phyloP scores from a whole-genome alignment of 2,329 filamentous ascomycete genomes.

The Camillea tinctor region DNA sequence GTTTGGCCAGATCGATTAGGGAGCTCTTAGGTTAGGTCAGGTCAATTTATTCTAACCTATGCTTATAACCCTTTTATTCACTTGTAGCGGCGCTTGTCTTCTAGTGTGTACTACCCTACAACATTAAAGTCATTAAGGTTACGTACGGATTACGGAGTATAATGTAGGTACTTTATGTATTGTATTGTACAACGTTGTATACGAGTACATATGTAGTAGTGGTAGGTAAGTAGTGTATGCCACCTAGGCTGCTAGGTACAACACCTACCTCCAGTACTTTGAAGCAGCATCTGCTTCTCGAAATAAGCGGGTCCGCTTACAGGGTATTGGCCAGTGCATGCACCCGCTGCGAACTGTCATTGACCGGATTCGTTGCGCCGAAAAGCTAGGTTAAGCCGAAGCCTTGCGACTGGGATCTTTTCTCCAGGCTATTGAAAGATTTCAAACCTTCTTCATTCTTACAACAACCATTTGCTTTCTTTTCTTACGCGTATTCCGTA shows the following conservation, averaged over 20 bases:
- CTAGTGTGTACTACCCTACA: too few relatives aligned
- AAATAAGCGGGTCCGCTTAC: neutral
- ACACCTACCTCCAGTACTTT: too few relatives aligned
- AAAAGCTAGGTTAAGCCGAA: conserved; percentile 14
- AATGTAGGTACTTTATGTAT: too few relatives aligned
- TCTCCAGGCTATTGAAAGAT: conserved; percentile 3
- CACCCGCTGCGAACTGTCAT: conserved; percentile 11
- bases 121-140: too few relatives aligned
- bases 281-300: neutral
- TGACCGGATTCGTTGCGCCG: conserved; percentile 9
- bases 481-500: neutral
- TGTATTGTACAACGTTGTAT: too few relatives aligned
- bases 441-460: conserved; percentile 9
- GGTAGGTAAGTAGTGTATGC: too few relatives aligned
- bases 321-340: conserved; percentile 5
- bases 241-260: too few relatives aligned
- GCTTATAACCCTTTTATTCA: neutral
- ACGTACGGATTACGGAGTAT: too few relatives aligned
- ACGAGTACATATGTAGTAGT: neutral
- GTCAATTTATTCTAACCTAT: neutral
- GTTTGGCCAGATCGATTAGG: conserved; percentile 15
- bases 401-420: conserved; percentile 18
- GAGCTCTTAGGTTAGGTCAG: neutral
- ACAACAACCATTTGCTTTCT: neutral
- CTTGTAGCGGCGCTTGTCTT: neutral